These are phyloP conservation scores for Botrytis elliptica DNA, from an alignment of 2,329 filamentous ascomycete species.

Conservation along the genomic window DNA sequence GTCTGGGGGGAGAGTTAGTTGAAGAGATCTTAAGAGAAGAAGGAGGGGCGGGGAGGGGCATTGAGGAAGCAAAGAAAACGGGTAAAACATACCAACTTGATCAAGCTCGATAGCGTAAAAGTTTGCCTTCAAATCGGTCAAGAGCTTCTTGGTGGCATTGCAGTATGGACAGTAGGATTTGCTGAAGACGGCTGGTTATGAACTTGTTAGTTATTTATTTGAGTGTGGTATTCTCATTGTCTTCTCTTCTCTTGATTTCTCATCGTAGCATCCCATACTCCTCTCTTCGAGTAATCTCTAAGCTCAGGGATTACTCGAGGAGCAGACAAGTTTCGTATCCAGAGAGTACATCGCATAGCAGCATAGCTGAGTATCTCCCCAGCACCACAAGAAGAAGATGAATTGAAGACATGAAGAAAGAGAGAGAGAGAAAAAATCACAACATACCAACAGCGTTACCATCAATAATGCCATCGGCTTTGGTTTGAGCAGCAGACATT, in stretches of 20 bases:
- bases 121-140: conserved; percentile 69
- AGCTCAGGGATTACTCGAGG: not conserved
- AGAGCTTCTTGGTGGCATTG: conserved; percentile 70
- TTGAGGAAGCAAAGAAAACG: not conserved
- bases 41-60: not conserved
- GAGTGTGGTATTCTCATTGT: too few relatives aligned
- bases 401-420: too few relatives aligned
- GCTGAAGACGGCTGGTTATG: conserved; percentile 76
- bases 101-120: conserved; percentile 81
- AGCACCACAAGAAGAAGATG: not conserved
- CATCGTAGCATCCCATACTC: not conserved
- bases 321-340: too few relatives aligned
- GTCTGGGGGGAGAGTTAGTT: conserved; percentile 47
- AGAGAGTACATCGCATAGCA: too few relatives aligned
- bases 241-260: too few relatives aligned
- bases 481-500: conserved; percentile 81
- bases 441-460: conserved; percentile 78
- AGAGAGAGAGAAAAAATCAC: too few relatives aligned
- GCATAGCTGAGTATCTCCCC: too few relatives aligned
- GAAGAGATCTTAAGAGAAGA: not conserved
- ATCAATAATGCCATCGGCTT: conserved; percentile 83
- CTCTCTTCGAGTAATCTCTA: too few relatives aligned
- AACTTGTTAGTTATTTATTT: not conserved
- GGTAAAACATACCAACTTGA: conserved; percentile 59
- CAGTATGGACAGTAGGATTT: conserved; percentile 98